These are phyloP conservation scores for Chlorencoelia australis DNA, from an alignment of 2,329 filamentous ascomycete species.

Conservation along the genomic window DNA sequence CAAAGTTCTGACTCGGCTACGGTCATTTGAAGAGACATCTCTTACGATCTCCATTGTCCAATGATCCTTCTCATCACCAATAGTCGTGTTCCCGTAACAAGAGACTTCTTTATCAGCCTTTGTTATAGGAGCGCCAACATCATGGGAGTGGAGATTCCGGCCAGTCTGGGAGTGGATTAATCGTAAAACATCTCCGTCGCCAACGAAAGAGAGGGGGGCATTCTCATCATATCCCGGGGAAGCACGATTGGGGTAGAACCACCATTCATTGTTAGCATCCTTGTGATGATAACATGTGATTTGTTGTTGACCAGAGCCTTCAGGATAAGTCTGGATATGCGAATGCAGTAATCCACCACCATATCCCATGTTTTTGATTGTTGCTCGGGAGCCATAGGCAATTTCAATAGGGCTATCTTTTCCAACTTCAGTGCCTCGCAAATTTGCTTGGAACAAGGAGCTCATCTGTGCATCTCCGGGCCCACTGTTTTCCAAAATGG, in stretches of 20 bases:
- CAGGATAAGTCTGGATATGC: slow-evolving; percentile 90
- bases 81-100: slow-evolving; percentile 86
- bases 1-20: slow-evolving; percentile 76
- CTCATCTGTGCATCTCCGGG: slow-evolving; percentile 99
- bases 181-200: slow-evolving; percentile 68
- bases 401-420: slow-evolving; percentile 91
- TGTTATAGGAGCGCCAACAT: slow-evolving; percentile 76
- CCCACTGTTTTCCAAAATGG: slow-evolving; percentile 84
- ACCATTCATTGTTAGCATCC: slow-evolving; percentile 99
- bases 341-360: slow-evolving; percentile 93
- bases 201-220: slow-evolving; percentile 63
- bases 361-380: slow-evolving; percentile 99
- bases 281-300: slow-evolving; percentile 99
- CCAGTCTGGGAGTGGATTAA: slow-evolving; percentile 92
- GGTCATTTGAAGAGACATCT: slow-evolving; percentile 70
- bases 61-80: slow-evolving; percentile 96
- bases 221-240: slow-evolving; percentile 64
- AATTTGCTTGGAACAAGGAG: slow-evolving; percentile 95
- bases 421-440: slow-evolving; percentile 86
- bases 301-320: slow-evolving; percentile 89
- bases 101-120: slow-evolving; percentile 92
- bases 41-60: slow-evolving; percentile 89
- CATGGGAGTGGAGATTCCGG: slow-evolving; percentile 92
- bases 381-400: slow-evolving; percentile 78
- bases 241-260: slow-evolving; percentile 87